Evolutionary conservation across 805 yeast species (phyloP).

Genomic region (Cephaloascus fragrans): DNA sequence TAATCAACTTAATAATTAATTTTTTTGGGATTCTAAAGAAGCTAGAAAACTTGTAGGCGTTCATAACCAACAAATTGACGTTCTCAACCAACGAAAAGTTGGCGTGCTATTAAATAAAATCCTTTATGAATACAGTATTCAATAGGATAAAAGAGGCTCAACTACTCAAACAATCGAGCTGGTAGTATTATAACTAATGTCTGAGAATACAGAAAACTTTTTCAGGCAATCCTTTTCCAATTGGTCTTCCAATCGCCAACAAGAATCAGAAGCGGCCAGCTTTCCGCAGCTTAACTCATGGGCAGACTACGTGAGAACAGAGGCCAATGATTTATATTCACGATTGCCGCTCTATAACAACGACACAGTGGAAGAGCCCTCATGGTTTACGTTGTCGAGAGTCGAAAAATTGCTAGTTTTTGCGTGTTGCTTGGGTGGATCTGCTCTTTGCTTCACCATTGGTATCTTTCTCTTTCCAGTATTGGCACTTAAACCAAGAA

Average conservation of each 20-base stretch:
- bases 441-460: conserved; percentile 71
- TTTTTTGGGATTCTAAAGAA: no score
- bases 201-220: conserved; percentile 19
- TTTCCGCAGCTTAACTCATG: background rate
- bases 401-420: conserved; percentile 78
- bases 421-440: conserved; percentile 63
- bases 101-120: no score
- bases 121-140: no score
- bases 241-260: conserved; percentile 12
- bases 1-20: no score
- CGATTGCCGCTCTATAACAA: conserved; percentile 56
- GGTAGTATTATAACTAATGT: no score
- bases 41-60: no score
- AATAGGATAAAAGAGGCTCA: no score
- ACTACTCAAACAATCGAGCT: no score
- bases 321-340: conserved; percentile 50
- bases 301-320: conserved; percentile 12
- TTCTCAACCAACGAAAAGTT: no score
- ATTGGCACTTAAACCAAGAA: conserved; percentile 79
- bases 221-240: conserved; percentile 23
- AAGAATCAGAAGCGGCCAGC: background rate
- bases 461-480: conserved; percentile 86
- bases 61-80: no score
- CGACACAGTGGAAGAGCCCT: conserved; percentile 52
- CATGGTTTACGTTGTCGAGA: conserved; percentile 67